A percentile compares a stretch with the other conserved stretches of the same genome.
phyloP scores from a whole-genome alignment of 1,284 basidiomycete species.

The Phellopilus nigrolimitatus region DNA sequence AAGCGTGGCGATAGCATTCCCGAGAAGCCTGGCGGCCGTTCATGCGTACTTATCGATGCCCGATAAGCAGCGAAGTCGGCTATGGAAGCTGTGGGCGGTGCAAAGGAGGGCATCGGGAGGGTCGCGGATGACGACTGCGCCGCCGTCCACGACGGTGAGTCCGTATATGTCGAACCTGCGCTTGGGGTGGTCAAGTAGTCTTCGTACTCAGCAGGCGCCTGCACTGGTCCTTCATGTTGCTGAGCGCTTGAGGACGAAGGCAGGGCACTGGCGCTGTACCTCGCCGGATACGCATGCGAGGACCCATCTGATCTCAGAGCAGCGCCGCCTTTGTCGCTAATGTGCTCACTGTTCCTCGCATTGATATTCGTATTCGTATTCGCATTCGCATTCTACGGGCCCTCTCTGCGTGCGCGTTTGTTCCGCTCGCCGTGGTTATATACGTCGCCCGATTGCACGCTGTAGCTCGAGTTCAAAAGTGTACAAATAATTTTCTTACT shows the following conservation, averaged over 20 bases:
- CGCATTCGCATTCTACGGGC: slow-evolving; percentile 5
- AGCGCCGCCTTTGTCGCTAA: too few relatives aligned
- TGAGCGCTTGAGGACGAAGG: neutral
- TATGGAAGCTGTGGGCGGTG: slow-evolving; percentile 7
- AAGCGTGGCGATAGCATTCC: slow-evolving; percentile 13
- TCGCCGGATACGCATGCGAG: too few relatives aligned
- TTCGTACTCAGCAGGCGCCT: neutral
- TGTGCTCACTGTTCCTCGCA: too few relatives aligned
- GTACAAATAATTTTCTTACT: too few relatives aligned
- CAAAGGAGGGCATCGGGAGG: neutral
- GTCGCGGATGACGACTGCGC: neutral
- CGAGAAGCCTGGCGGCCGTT: slow-evolving; percentile 13
- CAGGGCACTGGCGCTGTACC: too few relatives aligned
- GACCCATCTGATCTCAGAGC: too few relatives aligned
- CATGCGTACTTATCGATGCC: neutral
- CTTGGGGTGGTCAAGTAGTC: neutral
- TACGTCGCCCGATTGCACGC: neutral
- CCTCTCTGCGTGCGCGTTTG: slow-evolving; percentile 20
- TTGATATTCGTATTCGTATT: neutral
- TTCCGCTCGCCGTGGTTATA: slow-evolving; percentile 13
- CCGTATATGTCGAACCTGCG: neutral
- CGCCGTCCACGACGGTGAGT: too few relatives aligned
- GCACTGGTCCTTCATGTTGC: neutral
- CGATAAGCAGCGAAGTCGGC: slow-evolving; percentile 12
- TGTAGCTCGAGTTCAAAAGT: slow-evolving; percentile 14